Base-by-base conservation (phyloP, 768 basidiomycete genomes). In the Russula abietina region DNA sequence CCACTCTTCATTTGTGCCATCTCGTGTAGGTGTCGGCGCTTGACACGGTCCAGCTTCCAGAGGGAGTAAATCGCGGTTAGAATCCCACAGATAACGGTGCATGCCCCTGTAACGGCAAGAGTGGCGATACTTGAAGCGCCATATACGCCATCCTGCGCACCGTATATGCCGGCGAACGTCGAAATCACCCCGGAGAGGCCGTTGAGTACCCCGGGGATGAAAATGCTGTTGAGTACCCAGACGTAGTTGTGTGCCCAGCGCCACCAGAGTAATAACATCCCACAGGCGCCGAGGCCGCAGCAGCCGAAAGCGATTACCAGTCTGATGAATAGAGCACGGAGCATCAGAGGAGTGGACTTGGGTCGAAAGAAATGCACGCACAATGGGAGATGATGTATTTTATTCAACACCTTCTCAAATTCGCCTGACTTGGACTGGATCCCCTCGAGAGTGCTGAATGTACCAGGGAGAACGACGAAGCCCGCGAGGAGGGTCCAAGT, bases 401-500 rank as follows among this genome's bases (percentile, higher is more conserved):
- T 1, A 22, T 53, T 26, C 43, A 62, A 28, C 17, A 55, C 30
- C 14, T n/a, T 43, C 11, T 32, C 4, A 12, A 45, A 0, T 54
- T 12, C 24, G 14, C 41, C 30, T 9, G 49, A 38, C 2, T 2
- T 16, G 11, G 36, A 9, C 19, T 26, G 45, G n/a, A 57, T 12
- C 2, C n/a, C 7, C 48, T 60, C 30, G 26, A 60, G 51, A 33
- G 33, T 60, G 28, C 2, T 17, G 52, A 66, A 66, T 53, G 65
- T 66, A 32, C 61, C 60, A 36, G 65, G 60, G 22, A 61, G 50
- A 12, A 66, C 56, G 45, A 62, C 57, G 61, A 66, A 66, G 28
- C 65, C 65, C 4, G 61, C 65, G 10, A 66, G 65, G 36, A 61
- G 26, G 22, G 62, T 38, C 65, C 65, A 66, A 19, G 65, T 66